phyloP scores from a whole-genome alignment of 2,329 filamentous ascomycete species.

The Tolypocladium ovalisporum region DNA sequence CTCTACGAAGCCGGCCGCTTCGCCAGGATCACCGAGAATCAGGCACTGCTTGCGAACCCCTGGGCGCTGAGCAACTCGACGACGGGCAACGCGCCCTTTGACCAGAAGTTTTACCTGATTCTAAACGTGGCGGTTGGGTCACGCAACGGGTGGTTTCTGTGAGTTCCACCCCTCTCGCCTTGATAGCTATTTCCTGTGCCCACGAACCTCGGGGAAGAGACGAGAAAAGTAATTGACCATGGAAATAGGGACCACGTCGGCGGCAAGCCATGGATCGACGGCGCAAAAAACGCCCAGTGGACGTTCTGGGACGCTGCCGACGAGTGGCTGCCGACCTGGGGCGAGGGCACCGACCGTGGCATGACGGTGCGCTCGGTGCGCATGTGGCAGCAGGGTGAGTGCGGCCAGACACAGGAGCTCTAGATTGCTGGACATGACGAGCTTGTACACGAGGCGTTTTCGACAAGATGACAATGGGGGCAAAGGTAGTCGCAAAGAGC shows the following conservation, averaged over 20 bases:
- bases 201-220: too few relatives aligned
- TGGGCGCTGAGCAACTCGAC: conserved; percentile 27
- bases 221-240: not conserved
- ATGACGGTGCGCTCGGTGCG: conserved; percentile 35
- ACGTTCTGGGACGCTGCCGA: conserved; percentile 30
- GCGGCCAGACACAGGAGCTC: conserved; percentile 4
- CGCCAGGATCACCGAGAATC: conserved; percentile 25
- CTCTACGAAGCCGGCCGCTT: conserved; percentile 34
- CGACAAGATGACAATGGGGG: not conserved
- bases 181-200: not conserved
- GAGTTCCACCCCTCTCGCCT: too few relatives aligned
- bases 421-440: not conserved
- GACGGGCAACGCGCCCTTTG: conserved; percentile 35
- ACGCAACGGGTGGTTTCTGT: conserved; percentile 36
- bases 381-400: conserved; percentile 29
- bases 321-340: conserved; percentile 37
- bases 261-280: conserved; percentile 35
- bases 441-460: not conserved
- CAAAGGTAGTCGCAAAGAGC: not conserved
- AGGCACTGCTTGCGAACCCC: conserved; percentile 29
- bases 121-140: conserved; percentile 39
- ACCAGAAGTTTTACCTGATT: conserved; percentile 39
- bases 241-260: conserved; percentile 26
- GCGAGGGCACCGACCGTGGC: conserved; percentile 25
- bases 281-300: conserved; percentile 22